Evolutionary conservation across 345 rosid genomes (phyloP), one percentile per base, ranked within the genome.

Genomic region (Diplotaxis tenuifolia): DNA sequence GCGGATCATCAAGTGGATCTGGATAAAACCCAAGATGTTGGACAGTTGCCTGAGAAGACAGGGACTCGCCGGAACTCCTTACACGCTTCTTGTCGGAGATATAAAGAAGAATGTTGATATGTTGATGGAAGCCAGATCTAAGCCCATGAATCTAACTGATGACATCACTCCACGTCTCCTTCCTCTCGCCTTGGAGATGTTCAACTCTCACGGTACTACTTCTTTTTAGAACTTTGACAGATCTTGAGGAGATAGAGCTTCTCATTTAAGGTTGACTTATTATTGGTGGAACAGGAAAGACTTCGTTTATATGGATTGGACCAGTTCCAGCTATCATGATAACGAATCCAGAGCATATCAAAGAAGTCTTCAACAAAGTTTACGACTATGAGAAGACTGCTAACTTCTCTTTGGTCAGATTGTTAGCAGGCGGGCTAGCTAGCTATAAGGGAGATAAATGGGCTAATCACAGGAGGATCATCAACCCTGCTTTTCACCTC

Each of bases 401-500:
- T 60, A 8, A 65, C 0, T 82, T 77, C 68, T 81, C 89, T n/a
- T 45, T 74, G 49, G 0, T n/a, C 19, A 76, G 70, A 62, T 4
- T 70, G 19, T 67, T 86, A 38, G 78, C 40, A 34, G 36, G 65
- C 0, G 89, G 87, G 20, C 75, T 86, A 6, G 78, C 45, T 0
- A 54, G 25, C 21, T 65, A 67, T 14, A 80, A 81, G 6, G 89
- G 86, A 18, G 78, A 82, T 20, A 75, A 83, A 58, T 86, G 89
- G 89, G 72, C 70, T 7, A 79, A 38, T n/a, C 86, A 79, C 47
- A 80, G 89, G 62, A 83, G 76, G 69, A 80, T 86, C 22, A 72
- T 81, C 58, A 86, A 86, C 29, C 89, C 84, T 3, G 87, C 89
- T 8, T 86, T 86, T 63, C 81, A 79, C 19, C 70, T 66, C 9